These are phyloP conservation scores for Acacia melanoxylon DNA, from an alignment of 306 rosid genomes.

Conservation along the genomic window DNA sequence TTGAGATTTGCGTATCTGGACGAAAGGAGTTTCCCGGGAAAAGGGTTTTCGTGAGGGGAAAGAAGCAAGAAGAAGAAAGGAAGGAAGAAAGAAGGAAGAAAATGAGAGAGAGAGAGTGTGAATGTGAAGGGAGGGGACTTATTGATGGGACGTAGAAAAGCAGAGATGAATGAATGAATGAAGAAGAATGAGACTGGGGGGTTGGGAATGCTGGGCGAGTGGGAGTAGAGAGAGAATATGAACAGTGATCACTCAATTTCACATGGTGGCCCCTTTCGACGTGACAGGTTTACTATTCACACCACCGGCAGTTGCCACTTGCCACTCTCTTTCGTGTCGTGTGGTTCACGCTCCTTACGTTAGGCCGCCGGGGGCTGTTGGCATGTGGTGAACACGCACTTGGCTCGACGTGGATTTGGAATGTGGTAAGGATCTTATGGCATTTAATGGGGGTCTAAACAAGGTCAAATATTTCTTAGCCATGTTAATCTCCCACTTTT, in stretches of 20 bases:
- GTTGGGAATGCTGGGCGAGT: constrained; percentile 16
- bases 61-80: not conserved
- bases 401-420: constrained; percentile 27
- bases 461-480: constrained; percentile 47
- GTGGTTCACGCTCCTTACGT: not conserved
- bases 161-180: constrained; percentile 56
- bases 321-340: not conserved
- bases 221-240: constrained; percentile 13
- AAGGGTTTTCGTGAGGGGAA: constrained; percentile 17
- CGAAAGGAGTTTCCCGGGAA: constrained; percentile 41
- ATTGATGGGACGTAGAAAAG: constrained; percentile 81
- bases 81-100: not conserved
- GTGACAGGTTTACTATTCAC: constrained; percentile 50
- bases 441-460: constrained; percentile 52
- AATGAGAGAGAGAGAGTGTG: not conserved
- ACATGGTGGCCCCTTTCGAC: constrained; percentile 68
- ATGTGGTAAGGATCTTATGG: constrained; percentile 25
- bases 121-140: constrained; percentile 1
- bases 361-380: not conserved
- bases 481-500: not conserved
- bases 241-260: constrained; percentile 47
- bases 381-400: not conserved
- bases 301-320: constrained; percentile 11
- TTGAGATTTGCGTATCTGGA: not conserved
- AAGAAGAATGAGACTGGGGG: constrained; percentile 35